phyloP scores from a whole-genome alignment of 805 yeast genomes.

The Candida silvicultrix region DNA sequence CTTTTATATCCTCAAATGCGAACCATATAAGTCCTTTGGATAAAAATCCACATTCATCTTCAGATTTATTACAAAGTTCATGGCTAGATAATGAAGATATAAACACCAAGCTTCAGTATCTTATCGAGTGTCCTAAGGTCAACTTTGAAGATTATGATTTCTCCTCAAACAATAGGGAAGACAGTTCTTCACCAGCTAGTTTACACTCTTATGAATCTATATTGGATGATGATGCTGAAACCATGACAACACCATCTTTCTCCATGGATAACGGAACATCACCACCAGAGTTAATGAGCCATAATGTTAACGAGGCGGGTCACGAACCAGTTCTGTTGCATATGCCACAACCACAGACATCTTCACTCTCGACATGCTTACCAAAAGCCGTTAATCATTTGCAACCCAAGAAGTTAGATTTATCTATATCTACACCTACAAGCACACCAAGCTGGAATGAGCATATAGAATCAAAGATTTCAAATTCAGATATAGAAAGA shows the following conservation, averaged over 20 bases:
- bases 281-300: neutral
- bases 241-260: neutral
- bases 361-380: neutral
- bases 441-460: neutral
- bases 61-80: neutral
- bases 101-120: neutral
- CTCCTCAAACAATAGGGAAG: neutral
- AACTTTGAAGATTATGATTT: neutral
- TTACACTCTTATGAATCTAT: neutral
- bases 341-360: neutral
- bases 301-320: neutral
- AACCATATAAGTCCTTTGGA: neutral
- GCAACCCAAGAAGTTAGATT: neutral
- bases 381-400: neutral
- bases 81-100: neutral
- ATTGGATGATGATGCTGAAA: neutral
- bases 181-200: neutral
- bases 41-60: neutral
- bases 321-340: neutral
- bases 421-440: neutral
- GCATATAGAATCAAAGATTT: neutral
- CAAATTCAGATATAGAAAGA: neutral
- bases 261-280: neutral
- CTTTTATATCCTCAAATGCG: neutral
- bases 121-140: neutral